Evolutionary conservation across 306 rosid genomes (phyloP), one percentile per base, ranked within the genome.

Genomic region (Abrus precatorius): DNA sequence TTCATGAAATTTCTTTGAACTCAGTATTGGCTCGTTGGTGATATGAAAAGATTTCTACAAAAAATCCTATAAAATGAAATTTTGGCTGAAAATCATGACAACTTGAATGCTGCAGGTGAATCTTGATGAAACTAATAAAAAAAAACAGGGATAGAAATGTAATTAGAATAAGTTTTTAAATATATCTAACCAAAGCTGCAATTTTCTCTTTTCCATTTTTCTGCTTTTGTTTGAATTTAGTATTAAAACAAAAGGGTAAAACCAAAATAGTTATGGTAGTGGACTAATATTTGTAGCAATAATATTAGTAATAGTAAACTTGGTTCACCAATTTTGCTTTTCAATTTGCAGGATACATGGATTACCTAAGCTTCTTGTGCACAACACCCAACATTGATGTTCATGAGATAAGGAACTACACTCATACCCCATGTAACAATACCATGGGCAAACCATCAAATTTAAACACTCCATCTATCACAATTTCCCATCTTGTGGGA

Each of bases 301-400:
- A 20, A 68, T 69, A 41, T 5, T 20, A 20, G 20, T 20, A 20
- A 20, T 7, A 47, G 4, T 20, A 76, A 62, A 27, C 29, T 32
- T 77, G 49, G 27, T 29, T 67, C 38, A 30, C 70, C 49, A 68
- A 72, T 64, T 73, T 75, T 66, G 54, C 28, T 62, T 43, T 41
- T 77, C 60, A 48, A 80, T 78, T 80, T 74, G 81, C 76, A 96
- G 99, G 99, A 66, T 96, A 86, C 40, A 75, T 77, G 83, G 99
- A 96, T 85, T 96, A 96, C 88, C 61, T 96, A 85, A 98, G 99
- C 60, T 96, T 96, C 90, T 80, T 96, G 86, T 96, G 99, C 87
- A 91, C 99, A 45, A 96, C 97, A 3, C 91, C 99, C 0, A 90
- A 92, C 64, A 87, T 96, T 71, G 86, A 96, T 69, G 83, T 86